Evolutionary conservation across 2,329 filamentous ascomycete species (phyloP).

Genomic region (Arthrinium puccinioides): DNA sequence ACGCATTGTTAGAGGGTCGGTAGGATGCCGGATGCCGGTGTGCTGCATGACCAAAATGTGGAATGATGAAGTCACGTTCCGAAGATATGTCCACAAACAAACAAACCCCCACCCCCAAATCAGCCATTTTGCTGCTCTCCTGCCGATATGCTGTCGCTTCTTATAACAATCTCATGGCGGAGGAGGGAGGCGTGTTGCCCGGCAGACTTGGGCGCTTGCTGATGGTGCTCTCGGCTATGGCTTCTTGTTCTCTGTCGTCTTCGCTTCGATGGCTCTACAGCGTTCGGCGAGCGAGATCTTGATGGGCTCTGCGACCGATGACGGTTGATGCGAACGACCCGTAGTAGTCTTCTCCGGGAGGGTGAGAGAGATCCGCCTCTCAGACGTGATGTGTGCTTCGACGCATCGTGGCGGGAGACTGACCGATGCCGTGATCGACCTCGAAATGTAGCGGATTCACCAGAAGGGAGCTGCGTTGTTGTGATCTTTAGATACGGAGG

Average conservation of each 20-base stretch:
- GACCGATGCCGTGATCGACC: constrained; percentile 33
- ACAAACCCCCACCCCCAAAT: too few relatives aligned
- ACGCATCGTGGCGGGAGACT: constrained; percentile 21
- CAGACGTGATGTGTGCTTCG: constrained; percentile 17
- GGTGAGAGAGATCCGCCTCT: constrained; percentile 27
- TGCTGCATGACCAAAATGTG: too few relatives aligned
- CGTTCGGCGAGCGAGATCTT: constrained; percentile 22
- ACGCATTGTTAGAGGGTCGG: too few relatives aligned
- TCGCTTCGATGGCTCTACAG: constrained; percentile 17
- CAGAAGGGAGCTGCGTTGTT: constrained; percentile 21
- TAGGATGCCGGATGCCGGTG: too few relatives aligned
- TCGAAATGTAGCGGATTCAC: constrained; percentile 30
- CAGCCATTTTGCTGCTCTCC: constrained; percentile 10
- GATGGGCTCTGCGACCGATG: constrained; percentile 37
- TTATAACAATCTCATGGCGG: constrained; percentile 16
- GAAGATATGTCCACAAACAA: too few relatives aligned
- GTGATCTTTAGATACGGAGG: constrained; percentile 15
- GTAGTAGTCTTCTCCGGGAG: constrained; percentile 32
- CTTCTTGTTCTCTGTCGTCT: constrained; percentile 30
- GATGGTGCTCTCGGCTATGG: constrained; percentile 21
- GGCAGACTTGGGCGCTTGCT: constrained; percentile 9
- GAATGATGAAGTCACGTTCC: too few relatives aligned
- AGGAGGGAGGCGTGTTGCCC: constrained; percentile 13
- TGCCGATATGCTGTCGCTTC: constrained; percentile 6
- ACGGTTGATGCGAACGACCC: constrained; percentile 30